Evolutionary conservation across 352 stramenopile species (phyloP).

Genomic region (Pythium sukuiense): DNA sequence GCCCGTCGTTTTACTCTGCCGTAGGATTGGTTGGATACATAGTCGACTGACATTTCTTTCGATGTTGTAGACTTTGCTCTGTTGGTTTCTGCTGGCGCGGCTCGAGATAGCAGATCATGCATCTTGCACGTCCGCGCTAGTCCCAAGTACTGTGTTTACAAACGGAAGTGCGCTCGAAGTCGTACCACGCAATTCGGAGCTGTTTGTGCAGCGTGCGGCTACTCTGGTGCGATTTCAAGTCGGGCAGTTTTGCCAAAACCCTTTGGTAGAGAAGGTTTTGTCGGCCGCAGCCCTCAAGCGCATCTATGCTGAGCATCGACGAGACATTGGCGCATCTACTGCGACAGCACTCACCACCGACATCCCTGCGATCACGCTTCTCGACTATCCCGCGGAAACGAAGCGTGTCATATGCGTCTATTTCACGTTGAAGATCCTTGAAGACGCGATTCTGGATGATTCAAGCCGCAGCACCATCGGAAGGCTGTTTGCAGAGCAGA

Average conservation of each 20-base stretch:
- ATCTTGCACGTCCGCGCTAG: too few species aligned
- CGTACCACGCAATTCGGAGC: not conserved
- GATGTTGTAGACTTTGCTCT: not conserved
- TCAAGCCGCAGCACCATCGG: not conserved
- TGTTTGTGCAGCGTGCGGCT: not conserved
- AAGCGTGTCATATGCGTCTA: not conserved
- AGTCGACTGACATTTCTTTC: not conserved
- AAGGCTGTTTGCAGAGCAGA: constrained; percentile 1
- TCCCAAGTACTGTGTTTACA: not conserved
- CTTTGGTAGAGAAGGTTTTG: not conserved
- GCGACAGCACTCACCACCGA: not conserved
- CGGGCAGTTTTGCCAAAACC: not conserved
- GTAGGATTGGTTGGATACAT: not conserved
- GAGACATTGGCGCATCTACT: not conserved
- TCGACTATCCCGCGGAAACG: not conserved
- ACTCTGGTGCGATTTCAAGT: not conserved
- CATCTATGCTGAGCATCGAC: not conserved
- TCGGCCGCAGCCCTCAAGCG: not conserved
- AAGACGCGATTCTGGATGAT: not conserved
- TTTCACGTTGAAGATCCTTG: not conserved
- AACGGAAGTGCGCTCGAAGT: not conserved
- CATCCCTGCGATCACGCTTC: not conserved
- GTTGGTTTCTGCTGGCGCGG: not conserved
- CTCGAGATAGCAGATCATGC: not conserved
- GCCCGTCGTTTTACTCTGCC: not conserved